Evolutionary conservation across 306 rosid genomes (phyloP).

Genomic region (Arachis stenosperma): DNA sequence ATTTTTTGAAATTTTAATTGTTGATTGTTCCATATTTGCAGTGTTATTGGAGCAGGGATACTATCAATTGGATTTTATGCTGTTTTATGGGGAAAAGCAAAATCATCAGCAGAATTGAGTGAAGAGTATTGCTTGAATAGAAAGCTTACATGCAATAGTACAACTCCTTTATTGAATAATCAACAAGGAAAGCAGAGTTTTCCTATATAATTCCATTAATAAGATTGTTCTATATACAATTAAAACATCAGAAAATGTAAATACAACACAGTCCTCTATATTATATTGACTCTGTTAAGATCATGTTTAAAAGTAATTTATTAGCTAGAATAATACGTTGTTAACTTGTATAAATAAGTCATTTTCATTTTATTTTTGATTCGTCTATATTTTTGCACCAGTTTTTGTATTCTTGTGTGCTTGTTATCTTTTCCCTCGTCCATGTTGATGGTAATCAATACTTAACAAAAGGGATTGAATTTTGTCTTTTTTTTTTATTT

Average conservation of each 20-base stretch:
- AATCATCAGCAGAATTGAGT: conserved; percentile 29
- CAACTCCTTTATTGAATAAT: not conserved
- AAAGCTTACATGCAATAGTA: not conserved
- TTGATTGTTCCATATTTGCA: conserved; percentile 1
- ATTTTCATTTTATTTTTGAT: too few species aligned
- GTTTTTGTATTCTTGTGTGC: too few species aligned
- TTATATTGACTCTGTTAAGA: too few species aligned
- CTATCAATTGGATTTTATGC: conserved; percentile 48
- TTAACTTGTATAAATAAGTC: too few species aligned
- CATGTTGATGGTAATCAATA: too few species aligned
- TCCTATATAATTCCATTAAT: not conserved
- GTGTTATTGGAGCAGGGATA: conserved; percentile 46
- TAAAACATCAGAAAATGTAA: not conserved
- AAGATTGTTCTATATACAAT: not conserved
- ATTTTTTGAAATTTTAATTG: too few species aligned
- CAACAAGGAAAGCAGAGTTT: not conserved
- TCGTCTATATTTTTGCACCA: too few species aligned
- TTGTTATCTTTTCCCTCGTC: too few species aligned
- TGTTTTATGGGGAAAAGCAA: conserved; percentile 44
- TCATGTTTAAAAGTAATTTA: not conserved
- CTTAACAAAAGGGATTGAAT: too few species aligned
- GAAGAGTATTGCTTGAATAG: not conserved
- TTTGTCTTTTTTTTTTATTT: too few species aligned
- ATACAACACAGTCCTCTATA: not conserved
- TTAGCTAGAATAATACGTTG: too few species aligned